A percentile compares a stretch with the other conserved stretches of the same genome.
phyloP scores from a whole-genome alignment of 2,329 filamentous ascomycete genomes.

The Chalaropsis ovoidea region DNA sequence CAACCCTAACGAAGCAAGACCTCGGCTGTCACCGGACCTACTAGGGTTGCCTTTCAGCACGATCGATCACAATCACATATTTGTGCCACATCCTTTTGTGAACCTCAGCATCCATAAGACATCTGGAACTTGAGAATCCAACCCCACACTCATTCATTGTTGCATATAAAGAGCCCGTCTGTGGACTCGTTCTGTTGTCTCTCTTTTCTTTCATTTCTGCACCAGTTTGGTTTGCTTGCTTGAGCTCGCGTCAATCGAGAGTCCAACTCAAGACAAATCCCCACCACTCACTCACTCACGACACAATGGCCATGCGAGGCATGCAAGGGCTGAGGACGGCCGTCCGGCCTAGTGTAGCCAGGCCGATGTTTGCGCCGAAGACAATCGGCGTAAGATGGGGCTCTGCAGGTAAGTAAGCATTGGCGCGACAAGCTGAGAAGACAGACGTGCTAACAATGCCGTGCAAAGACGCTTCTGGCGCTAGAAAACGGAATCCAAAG shows the following conservation, averaged over 20 bases:
- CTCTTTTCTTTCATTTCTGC: conserved; percentile 2
- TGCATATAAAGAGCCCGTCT: not conserved
- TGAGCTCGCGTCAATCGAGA: not conserved
- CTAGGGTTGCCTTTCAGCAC: not conserved
- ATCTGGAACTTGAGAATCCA: not conserved
- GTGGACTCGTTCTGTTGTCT: not conserved
- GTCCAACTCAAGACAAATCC: not conserved
- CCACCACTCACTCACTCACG: not conserved
- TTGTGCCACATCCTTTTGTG: not conserved
- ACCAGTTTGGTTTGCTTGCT: not conserved
- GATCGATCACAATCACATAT: not conserved
- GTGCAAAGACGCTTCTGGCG: conserved; percentile 5
- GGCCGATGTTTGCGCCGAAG: not conserved
- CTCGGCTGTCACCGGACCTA: not conserved
- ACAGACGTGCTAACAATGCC: not conserved
- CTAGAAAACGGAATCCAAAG: conserved; percentile 17
- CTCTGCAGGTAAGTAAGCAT: conserved; percentile 18
- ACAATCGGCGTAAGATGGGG: conserved; percentile 15
- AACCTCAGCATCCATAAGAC: not conserved
- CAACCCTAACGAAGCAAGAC: not conserved
- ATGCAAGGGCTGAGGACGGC: conserved; percentile 8
- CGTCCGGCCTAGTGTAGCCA: conserved; percentile 13
- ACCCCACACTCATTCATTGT: not conserved
- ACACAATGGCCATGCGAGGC: conserved; percentile 13
- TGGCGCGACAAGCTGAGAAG: not conserved